phyloP scores from a whole-genome alignment of 106 monocot genomes.

The Dactylorhiza incarnata region DNA sequence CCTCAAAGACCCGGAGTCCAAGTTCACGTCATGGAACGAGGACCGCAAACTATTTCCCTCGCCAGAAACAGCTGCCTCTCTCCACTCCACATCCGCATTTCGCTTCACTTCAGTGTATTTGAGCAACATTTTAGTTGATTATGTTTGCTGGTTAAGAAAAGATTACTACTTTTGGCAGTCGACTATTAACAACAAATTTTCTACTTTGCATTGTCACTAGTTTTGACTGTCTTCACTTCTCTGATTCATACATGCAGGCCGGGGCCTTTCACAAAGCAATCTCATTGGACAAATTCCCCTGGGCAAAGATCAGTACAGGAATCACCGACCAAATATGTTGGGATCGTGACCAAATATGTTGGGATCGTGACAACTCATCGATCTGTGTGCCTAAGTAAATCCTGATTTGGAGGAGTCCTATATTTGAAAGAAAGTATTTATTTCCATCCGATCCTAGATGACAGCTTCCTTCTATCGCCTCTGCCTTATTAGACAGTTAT shows the following conservation, averaged over 20 bases:
- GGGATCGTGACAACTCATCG: too few species aligned
- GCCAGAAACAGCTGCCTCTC: slow-evolving; percentile 61
- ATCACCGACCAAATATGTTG: too few species aligned
- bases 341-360: too few species aligned
- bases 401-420: too few species aligned
- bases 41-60: slow-evolving; percentile 49
- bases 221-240: background rate
- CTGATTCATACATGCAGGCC: slow-evolving; percentile 31
- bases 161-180: background rate
- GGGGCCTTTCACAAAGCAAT: slow-evolving; percentile 58
- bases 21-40: slow-evolving; percentile 75
- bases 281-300: slow-evolving; percentile 56
- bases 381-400: too few species aligned
- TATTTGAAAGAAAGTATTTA: too few species aligned
- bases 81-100: background rate
- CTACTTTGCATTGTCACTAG: background rate
- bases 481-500: too few species aligned
- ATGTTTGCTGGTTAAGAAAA: background rate
- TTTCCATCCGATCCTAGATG: too few species aligned
- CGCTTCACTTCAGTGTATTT: background rate
- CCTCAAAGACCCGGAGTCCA: slow-evolving; percentile 38
- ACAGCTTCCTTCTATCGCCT: too few species aligned
- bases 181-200: background rate
- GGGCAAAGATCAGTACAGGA: too few species aligned
- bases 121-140: background rate